phyloP scores from a whole-genome alignment of 306 rosid species.

The Trifolium repens region DNA sequence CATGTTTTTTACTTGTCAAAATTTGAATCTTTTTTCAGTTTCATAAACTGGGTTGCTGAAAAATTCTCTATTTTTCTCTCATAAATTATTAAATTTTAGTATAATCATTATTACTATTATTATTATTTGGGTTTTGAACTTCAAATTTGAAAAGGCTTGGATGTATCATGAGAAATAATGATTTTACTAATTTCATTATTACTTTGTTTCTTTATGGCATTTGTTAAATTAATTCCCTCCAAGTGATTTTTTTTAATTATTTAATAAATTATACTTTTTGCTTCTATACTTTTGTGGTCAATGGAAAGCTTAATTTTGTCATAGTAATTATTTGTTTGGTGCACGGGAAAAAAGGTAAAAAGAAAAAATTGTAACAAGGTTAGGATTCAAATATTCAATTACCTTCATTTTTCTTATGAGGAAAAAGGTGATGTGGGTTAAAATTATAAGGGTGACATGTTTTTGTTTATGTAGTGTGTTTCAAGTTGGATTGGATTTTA shows the following conservation, averaged over 20 bases:
- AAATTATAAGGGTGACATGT: too few relatives aligned
- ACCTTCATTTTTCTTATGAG: constrained; percentile 17
- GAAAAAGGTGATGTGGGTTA: too few relatives aligned
- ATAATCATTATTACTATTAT: neutral
- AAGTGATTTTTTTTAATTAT: constrained; percentile 11
- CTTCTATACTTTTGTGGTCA: constrained; percentile 36
- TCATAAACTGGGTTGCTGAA: constrained; percentile 38
- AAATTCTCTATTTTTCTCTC: constrained; percentile 27
- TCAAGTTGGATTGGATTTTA: constrained; percentile 23
- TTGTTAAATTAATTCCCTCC: constrained; percentile 27
- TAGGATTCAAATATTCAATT: constrained; percentile 16
- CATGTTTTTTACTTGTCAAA: constrained; percentile 33
- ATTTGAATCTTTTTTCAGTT: constrained; percentile 39
- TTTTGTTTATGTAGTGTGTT: constrained; percentile 6
- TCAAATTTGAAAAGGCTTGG: neutral
- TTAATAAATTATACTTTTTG: constrained; percentile 44
- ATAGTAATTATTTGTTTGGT: constrained; percentile 37
- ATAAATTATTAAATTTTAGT: neutral
- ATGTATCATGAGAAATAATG: too few relatives aligned
- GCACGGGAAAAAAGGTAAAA: constrained; percentile 20
- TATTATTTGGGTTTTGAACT: neutral
- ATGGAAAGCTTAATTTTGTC: constrained; percentile 43
- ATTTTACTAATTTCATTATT: neutral
- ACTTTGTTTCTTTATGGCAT: constrained; percentile 16
- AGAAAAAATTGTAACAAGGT: neutral